A percentile compares a stretch with the other conserved stretches of the same genome.
These are phyloP conservation scores for Cryphonectria naterciae DNA, from an alignment of 2,329 filamentous ascomycete species.

Conservation along the genomic window DNA sequence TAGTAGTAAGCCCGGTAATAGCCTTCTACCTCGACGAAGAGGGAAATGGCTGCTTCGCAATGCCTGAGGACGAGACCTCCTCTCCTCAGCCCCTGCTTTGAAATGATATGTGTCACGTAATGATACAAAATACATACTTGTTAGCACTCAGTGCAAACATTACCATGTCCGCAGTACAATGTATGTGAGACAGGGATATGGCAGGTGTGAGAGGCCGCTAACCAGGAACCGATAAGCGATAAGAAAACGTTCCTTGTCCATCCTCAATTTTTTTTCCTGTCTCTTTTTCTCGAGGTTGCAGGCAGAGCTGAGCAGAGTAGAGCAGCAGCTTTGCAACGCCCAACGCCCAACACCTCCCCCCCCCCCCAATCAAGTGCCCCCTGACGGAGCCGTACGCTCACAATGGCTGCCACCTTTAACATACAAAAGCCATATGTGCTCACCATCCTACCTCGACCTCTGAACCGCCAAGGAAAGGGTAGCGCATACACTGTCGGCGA, in stretches of 20 bases:
- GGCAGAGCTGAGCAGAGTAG: background rate
- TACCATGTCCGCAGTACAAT: background rate
- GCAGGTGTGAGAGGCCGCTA: background rate
- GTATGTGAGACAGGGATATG: background rate
- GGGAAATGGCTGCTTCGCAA: background rate
- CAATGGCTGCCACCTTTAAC: constrained; percentile 63
- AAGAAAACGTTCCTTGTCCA: constrained; percentile 26
- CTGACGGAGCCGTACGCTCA: constrained; percentile 10
- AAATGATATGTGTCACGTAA: background rate
- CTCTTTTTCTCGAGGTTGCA: background rate
- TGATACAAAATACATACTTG: background rate
- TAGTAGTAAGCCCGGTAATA: background rate
- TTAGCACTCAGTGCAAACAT: background rate
- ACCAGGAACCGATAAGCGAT: constrained; percentile 26
- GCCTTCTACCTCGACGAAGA: background rate
- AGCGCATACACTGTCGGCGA: constrained; percentile 62
- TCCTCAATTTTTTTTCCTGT: constrained; percentile 22
- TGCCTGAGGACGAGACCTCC: background rate
- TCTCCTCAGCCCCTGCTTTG: background rate
- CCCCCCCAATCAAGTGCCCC: background rate
- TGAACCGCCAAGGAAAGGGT: constrained; percentile 50
- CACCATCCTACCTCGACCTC: constrained; percentile 60
- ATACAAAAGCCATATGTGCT: constrained; percentile 69
- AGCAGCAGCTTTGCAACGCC: background rate
- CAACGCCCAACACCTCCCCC: background rate